These are phyloP conservation scores for Eucalyptus dawsonii DNA, from an alignment of 345 rosid genomes.

Conservation along the genomic window DNA sequence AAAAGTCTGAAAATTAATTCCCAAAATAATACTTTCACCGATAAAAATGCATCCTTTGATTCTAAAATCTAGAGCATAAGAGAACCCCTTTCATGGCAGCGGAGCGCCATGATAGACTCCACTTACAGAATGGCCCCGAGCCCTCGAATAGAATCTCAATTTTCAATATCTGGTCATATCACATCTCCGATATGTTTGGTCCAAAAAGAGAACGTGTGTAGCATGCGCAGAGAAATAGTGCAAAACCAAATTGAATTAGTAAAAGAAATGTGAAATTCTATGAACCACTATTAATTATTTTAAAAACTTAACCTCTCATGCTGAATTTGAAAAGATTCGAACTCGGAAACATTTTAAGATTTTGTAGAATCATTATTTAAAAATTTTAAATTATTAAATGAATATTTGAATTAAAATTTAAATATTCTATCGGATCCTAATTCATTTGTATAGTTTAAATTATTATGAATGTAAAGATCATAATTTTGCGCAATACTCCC, in stretches of 20 bases:
- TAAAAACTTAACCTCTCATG: background rate
- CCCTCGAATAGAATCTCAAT: background rate
- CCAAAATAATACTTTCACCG: background rate
- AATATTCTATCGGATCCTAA: too few species aligned
- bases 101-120: background rate
- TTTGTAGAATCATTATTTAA: background rate
- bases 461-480: too few species aligned
- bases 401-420: too few species aligned
- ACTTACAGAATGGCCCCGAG: too few species aligned
- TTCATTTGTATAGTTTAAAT: too few species aligned
- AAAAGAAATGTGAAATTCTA: background rate
- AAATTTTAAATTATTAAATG: too few species aligned
- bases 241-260: background rate
- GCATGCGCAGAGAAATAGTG: background rate
- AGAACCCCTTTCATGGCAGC: background rate
- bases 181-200: background rate
- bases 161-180: background rate
- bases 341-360: background rate
- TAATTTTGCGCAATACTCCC: too few species aligned
- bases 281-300: too few species aligned
- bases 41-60: background rate
- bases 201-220: background rate
- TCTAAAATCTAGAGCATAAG: background rate
- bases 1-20: too few species aligned
- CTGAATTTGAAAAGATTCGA: background rate